These are phyloP conservation scores for Phellopilus nigrolimitatus DNA, from an alignment of 1,284 basidiomycete genomes.

Conservation along the genomic window DNA sequence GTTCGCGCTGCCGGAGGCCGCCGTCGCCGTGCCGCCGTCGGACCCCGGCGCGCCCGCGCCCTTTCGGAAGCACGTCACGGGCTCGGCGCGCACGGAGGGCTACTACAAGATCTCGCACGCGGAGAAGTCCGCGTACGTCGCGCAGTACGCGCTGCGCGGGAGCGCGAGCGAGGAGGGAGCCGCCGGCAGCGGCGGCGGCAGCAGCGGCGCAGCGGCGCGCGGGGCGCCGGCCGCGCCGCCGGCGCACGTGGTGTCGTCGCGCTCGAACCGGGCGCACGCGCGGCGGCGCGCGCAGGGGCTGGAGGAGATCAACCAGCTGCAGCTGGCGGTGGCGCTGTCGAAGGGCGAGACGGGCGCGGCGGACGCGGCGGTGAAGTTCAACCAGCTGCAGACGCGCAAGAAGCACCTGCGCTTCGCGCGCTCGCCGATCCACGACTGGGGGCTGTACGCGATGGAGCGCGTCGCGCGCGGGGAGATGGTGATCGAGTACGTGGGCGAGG, in stretches of 20 bases:
- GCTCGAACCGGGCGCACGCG: constrained; percentile 93
- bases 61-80: constrained; percentile 69
- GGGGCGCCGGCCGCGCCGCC: constrained; percentile 44
- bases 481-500: constrained; percentile 98
- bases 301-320: constrained; percentile 88
- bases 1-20: constrained; percentile 26
- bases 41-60: constrained; percentile 34
- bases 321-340: constrained; percentile 67
- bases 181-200: too few species aligned
- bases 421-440: constrained; percentile 98
- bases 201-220: constrained; percentile 30
- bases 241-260: constrained; percentile 67
- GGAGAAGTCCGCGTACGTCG: constrained; percentile 87
- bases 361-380: constrained; percentile 84
- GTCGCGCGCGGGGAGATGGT: constrained; percentile 98
- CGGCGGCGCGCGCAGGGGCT: constrained; percentile 89
- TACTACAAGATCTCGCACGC: constrained; percentile 91
- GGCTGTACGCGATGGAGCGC: constrained; percentile 91
- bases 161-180: constrained; percentile 37
- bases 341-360: constrained; percentile 67
- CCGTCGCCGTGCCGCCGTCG: constrained; percentile 31
- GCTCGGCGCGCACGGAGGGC: constrained; percentile 89
- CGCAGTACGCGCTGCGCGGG: constrained; percentile 65
- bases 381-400: constrained; percentile 96
- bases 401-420: constrained; percentile 96